phyloP scores from a whole-genome alignment of 225 moss, liverwort and hornwort species.

The Bryum argenteum region DNA sequence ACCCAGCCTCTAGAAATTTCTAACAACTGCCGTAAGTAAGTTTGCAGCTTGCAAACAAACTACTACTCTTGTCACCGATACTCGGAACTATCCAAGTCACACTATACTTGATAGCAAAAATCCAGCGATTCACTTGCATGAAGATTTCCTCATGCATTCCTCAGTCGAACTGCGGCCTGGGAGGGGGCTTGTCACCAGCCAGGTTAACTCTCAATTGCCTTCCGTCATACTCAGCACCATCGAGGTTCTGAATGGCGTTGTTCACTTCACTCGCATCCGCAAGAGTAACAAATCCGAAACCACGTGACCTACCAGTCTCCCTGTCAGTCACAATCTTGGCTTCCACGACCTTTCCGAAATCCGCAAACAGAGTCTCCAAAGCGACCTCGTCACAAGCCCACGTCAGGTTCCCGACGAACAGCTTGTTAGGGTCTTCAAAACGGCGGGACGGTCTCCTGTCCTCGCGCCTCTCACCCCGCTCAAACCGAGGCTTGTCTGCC shows the following conservation, averaged over 20 bases:
- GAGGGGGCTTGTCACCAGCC: constrained; percentile 50
- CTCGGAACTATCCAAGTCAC: constrained; percentile 3
- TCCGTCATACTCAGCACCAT: constrained; percentile 46
- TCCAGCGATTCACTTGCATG: constrained; percentile 18
- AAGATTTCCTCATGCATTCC: not conserved
- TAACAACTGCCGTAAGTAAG: constrained; percentile 7
- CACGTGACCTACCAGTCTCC: constrained; percentile 46
- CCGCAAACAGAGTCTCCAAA: constrained; percentile 67
- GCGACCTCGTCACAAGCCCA: constrained; percentile 64
- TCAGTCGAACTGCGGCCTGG: constrained; percentile 8
- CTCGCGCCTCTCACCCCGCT: constrained; percentile 23
- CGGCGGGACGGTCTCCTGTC: constrained; percentile 15
- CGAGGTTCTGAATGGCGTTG: constrained; percentile 33
- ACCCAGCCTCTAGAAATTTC: constrained; percentile 4
- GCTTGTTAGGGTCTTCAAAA: constrained; percentile 51
- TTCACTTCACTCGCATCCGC: constrained; percentile 30
- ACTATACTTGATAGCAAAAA: constrained; percentile 17
- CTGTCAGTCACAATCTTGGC: constrained; percentile 69
- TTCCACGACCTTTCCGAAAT: constrained; percentile 73
- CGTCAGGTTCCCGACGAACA: constrained; percentile 75
- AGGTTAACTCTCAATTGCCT: constrained; percentile 48
- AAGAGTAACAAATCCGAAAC: constrained; percentile 54
- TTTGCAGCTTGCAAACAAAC: constrained; percentile 15
- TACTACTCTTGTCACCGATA: constrained; percentile 18
- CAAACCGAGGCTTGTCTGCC: constrained; percentile 38